Base-by-base conservation (phyloP, 2,329 filamentous ascomycete species). In the Fusarium denticulatum region DNA sequence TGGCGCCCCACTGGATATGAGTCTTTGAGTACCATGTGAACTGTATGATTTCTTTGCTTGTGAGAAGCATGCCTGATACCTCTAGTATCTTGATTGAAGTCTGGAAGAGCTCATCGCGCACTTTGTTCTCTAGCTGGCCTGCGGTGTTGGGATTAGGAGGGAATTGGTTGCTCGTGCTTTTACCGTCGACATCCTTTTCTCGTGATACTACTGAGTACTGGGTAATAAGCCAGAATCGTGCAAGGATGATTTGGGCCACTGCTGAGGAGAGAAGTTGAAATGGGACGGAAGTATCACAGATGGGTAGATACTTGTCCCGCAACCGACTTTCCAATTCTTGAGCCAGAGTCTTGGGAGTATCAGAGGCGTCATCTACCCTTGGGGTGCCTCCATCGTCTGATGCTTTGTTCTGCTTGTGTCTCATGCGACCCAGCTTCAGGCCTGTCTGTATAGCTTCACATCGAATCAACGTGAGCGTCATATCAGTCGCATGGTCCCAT, bases 11-110 rank as follows among this genome's bases (percentile, higher is more conserved):
- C 16, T 57, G 53, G 1, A 57, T 57, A 12, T 57, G 53, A 3
- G 53, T 57, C 10, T 57, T 57, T 1, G 53, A 57, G 39, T 57
- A 57, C 53, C 53, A 57, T 6, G 53, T 45, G 9, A 57, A 57
- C 4, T 57, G 53, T 1, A 57, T 45, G 10, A 57, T 43, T 0
- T 57, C 53, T 24, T 57, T 57, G 22, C 8, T 57, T 13, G 39
- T 57, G 16, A 57, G 53, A 34, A 57, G 53, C 53, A 57, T 57
- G 6, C 53, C 53, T 1, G 53, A 57, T 2, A 57, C 37, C 13
- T 57, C 53, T 1, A 57, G 4, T 5, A 57, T 57, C 5, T 32
- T 32, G 16, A 45, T 45, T 20, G 53, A 57, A 5, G 37, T 45
- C 1, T 57, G 37, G 7, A 57, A 57, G 28, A 57, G 53, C 39